A percentile compares a stretch with the other conserved stretches of the same genome.
Conservation (phyloP, 129 eudicot genomes). For the Calendula officinalis region DNA sequence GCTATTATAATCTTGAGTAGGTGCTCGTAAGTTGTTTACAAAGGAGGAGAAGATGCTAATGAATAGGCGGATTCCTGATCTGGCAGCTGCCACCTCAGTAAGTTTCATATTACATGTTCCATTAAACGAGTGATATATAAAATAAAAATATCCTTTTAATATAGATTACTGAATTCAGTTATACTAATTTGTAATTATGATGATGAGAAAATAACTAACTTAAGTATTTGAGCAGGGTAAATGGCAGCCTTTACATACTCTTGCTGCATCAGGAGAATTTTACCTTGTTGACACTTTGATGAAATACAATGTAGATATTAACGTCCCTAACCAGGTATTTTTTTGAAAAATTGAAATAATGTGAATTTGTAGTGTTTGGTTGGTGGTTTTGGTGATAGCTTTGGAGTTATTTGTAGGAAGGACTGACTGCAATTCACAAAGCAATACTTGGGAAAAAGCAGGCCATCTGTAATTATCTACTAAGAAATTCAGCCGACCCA, state of each 20-base stretch:
- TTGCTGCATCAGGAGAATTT: slow-evolving; percentile 90
- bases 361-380: not conserved
- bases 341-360: not conserved
- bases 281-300: slow-evolving; percentile 69
- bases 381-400: slow-evolving; percentile 8
- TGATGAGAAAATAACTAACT: not conserved
- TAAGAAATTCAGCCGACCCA: slow-evolving; percentile 93
- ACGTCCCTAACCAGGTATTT: slow-evolving; percentile 63
- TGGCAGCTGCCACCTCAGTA: slow-evolving; percentile 84
- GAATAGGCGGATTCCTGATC: slow-evolving; percentile 80
- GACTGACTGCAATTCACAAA: slow-evolving; percentile 82
- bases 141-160: not conserved
- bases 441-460: slow-evolving; percentile 88
- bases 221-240: slow-evolving; percentile 56
- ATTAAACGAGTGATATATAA: not conserved
- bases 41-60: slow-evolving; percentile 77
- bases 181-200: not conserved
- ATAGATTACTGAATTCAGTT: not conserved
- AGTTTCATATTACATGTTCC: slow-evolving; percentile 32
- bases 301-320: slow-evolving; percentile 62
- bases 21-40: slow-evolving; percentile 75
- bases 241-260: slow-evolving; percentile 92
- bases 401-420: slow-evolving; percentile 51
- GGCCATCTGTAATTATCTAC: slow-evolving; percentile 70
- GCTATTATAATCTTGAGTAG: slow-evolving; percentile 39